A percentile compares a stretch with the other conserved stretches of the same genome.
Evolutionary conservation across 192 early-diverging fungal genomes (phyloP).

Genomic region (Obelidium mucronatum): DNA sequence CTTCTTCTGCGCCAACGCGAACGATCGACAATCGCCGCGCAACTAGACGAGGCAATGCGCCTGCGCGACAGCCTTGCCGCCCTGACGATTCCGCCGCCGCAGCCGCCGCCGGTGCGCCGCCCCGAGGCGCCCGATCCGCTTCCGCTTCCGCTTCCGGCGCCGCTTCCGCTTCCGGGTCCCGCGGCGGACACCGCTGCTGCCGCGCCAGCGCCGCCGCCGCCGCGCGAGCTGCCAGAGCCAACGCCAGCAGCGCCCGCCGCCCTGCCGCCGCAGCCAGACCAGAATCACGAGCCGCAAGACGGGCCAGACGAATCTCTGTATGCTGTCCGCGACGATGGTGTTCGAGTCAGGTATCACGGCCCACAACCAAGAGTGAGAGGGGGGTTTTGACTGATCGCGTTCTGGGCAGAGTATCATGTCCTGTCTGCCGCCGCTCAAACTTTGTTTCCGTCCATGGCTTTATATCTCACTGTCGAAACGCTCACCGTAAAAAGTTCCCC

Average conservation of each 20-base stretch:
- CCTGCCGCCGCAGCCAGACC: no score
- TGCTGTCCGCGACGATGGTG: conserved; percentile 53
- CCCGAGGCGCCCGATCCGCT: neutral
- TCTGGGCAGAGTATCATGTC: conserved; percentile 71
- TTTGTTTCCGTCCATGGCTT: conserved; percentile 90
- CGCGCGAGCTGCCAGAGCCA: neutral
- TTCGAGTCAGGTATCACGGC: conserved; percentile 50
- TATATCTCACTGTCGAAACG: conserved; percentile 81
- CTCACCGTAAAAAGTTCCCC: conserved; percentile 77
- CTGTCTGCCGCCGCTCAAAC: conserved; percentile 74
- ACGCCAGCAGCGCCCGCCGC: no score
- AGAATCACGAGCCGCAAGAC: no score
- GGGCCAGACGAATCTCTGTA: conserved; percentile 35
- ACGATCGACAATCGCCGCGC: neutral
- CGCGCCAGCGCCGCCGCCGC: no score
- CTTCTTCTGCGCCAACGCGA: conserved; percentile 21
- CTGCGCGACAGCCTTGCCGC: neutral
- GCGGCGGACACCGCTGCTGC: neutral
- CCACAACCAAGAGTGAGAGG: no score
- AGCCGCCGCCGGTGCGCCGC: neutral
- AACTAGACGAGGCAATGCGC: no score
- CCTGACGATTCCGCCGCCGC: neutral
- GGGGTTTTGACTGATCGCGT: neutral
- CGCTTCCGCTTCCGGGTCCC: neutral
- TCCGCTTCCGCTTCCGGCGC: neutral